Evolutionary conservation across 2,329 filamentous ascomycete species (phyloP), one percentile per base, ranked within the genome.

Genomic region (Alternaria sp.): DNA sequence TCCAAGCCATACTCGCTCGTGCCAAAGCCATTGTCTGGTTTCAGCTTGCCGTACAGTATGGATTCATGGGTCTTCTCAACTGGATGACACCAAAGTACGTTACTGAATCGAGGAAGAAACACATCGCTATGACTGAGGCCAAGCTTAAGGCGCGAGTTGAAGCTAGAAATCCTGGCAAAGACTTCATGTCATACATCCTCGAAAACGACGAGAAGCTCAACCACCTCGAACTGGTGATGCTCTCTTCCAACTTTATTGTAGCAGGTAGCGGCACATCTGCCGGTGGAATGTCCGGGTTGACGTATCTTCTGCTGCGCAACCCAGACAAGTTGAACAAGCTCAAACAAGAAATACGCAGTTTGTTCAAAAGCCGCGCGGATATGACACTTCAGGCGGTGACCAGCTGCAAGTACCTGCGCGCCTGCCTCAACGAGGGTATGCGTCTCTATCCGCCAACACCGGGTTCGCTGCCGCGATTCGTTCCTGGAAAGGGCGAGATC

Each of bases 251-350:
- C 36, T 59, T 54, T 22, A 59, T 59, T 20, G 56, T 59, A n/a
- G 56, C 74, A 0, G 78, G 78, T 16, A 77, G 73, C 3, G 78
- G 79, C 38, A 78, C 76, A 3, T 48, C 59, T 3, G 62, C 62
- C 3, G 57, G 51, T 7, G 57, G 46, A 1, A 54, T 64, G 44
- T 55, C 51, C 28, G 62, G 62, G 11, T 7, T 58, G 4, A 54
- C 54, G 3, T 64, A 59, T 12, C 34, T 59, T 8, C 42, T 64
- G 4, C 57, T 66, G 11, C 51, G 51, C 5, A 61, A 64, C 24
- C 64, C 64, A 24, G 55, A 51, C 4, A 57, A 41, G 18, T 49
- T 64, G 11, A 36, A 62, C 16, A 67, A 63, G 39, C 54, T 70
- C 32, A 48, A 44, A 41, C 46, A 32, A 2, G 67, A 70, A 36